phyloP scores from a whole-genome alignment of 106 monocot species.

The Triglochin maritima region DNA sequence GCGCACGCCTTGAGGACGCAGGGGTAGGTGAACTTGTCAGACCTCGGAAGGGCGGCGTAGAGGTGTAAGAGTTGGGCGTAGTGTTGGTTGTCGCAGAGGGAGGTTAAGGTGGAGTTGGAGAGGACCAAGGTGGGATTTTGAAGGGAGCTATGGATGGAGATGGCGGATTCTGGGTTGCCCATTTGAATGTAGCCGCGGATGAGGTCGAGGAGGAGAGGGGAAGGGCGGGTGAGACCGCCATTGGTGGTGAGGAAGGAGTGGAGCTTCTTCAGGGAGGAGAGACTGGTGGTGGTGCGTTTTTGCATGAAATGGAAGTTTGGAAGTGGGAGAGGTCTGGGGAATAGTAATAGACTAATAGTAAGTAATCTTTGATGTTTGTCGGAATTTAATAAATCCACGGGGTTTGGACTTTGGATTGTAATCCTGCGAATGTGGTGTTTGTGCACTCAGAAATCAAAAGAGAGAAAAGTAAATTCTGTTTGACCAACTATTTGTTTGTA shows the following conservation, averaged over 20 bases:
- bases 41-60: constrained; percentile 13
- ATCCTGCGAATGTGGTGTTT: too few relatives aligned
- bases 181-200: constrained; percentile 4
- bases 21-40: constrained; percentile 54
- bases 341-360: too few relatives aligned
- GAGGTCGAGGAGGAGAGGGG: neutral
- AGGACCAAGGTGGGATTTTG: constrained; percentile 19
- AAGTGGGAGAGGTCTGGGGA: neutral
- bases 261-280: constrained; percentile 4
- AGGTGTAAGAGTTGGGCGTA: constrained; percentile 24
- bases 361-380: too few relatives aligned
- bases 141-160: constrained; percentile 5
- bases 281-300: too few relatives aligned
- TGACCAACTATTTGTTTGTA: too few relatives aligned
- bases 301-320: neutral
- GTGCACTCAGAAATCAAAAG: too few relatives aligned
- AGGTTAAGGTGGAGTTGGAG: constrained; percentile 31
- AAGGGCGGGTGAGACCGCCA: neutral
- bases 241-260: neutral
- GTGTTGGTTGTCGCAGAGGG: constrained; percentile 40
- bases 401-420: too few relatives aligned
- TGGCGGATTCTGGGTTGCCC: constrained; percentile 5
- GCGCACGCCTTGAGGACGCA: constrained; percentile 55
- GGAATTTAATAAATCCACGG: too few relatives aligned
- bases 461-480: too few relatives aligned